Evolutionary conservation across 257 asterid species (phyloP).

Genomic region (Echites panduratus): DNA sequence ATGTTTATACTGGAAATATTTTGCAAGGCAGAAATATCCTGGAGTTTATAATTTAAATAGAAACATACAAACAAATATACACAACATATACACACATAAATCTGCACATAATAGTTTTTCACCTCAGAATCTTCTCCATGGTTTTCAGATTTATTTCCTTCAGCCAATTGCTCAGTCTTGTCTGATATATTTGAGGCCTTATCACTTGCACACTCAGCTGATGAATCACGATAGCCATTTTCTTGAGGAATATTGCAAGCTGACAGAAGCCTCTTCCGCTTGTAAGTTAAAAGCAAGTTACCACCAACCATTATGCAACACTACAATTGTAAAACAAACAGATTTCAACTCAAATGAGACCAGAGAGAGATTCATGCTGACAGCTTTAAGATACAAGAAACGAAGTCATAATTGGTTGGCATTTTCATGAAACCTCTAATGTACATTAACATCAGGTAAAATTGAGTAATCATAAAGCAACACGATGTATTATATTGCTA

Average conservation of each 20-base stretch:
- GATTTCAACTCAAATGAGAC: background rate
- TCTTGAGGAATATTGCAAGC: constrained; percentile 23
- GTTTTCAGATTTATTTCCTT: constrained; percentile 26
- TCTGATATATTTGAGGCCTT: constrained; percentile 14
- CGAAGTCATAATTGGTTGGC: background rate
- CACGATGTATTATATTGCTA: background rate
- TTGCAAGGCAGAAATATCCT: background rate
- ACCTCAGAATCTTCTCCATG: constrained; percentile 38
- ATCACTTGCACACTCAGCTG: constrained; percentile 17
- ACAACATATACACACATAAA: background rate
- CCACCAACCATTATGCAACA: constrained; percentile 36
- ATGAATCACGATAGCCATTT: constrained; percentile 22
- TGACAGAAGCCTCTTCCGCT: constrained; percentile 44
- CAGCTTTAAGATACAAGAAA: background rate
- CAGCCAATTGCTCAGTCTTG: constrained; percentile 27
- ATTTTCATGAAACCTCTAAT: background rate
- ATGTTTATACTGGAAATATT: background rate
- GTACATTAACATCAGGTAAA: background rate
- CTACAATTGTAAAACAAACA: constrained; percentile 7
- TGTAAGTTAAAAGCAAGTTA: constrained; percentile 58
- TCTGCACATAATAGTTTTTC: constrained; percentile 20
- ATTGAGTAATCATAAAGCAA: background rate
- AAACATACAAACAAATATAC: background rate
- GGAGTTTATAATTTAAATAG: constrained; percentile 7
- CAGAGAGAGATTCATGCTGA: background rate